Evolutionary conservation across 1,284 basidiomycete genomes (phyloP), one percentile per base, ranked within the genome.

Genomic region (Ustilago nuda): DNA sequence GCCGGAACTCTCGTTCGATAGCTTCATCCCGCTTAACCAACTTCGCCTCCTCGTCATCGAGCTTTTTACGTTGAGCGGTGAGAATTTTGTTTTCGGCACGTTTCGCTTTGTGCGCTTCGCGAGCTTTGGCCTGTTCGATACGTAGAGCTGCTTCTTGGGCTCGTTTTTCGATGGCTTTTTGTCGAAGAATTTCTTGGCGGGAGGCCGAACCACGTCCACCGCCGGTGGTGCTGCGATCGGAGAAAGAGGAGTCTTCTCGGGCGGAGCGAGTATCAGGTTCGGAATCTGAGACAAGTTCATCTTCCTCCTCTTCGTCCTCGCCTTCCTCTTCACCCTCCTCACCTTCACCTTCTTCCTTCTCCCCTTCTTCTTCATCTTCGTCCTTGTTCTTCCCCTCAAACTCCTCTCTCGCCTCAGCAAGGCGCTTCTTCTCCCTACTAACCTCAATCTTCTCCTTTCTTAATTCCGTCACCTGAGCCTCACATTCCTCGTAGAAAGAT

Each of bases 361-460:
- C 51, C 15, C 39, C 62, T 12, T 37, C 51, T 1, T 57, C 67
- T 12, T 54, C 58, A 8, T 57, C 50, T 8, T 76, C 76, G 8
- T 63, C 59, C 45, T 71, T 76, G 45, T 70, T 60, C 58, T 86
- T 87, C 55, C 87, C 87, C 56, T 88, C 87, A 46, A 93, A 89
- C n/a, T 86, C 83, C 50, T 88, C 90, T 88, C 94, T 92, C 78
- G 92, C 91, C 84, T 94, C 92, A 62, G 89, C 78, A 65, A 92
- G 89, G 83, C 92, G 91, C 86, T 94, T 95, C 87, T 92, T 92
- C 78, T 92, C 89, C 70, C 95, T 89, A 86, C 95, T 95, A 59
- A 95, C 90, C 78, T 99, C 96, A 41, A 96, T 93, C 86, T 95
- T 94, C 86, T 96, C 94, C 87, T 99, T 99, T 75, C 96, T 88